Evolutionary conservation across 2,329 filamentous ascomycete species (phyloP), one percentile per base, ranked within the genome.

Genomic region (Orbilia blumenaviensis): DNA sequence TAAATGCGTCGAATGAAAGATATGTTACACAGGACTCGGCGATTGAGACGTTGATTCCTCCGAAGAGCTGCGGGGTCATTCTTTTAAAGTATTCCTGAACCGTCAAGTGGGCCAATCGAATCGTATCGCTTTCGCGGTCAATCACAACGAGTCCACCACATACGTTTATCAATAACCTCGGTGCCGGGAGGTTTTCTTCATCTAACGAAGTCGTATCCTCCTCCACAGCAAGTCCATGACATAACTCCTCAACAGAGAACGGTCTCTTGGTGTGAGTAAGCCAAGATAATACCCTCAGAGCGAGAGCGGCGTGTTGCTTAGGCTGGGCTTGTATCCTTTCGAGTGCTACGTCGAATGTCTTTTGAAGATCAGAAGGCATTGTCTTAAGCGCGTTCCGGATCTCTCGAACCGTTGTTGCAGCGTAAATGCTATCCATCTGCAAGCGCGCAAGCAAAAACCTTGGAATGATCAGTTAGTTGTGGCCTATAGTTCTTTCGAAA

Each of bases 301-400:
- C 67, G 12, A 73, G 67, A 4, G 67, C 60, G 18, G 66, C 66
- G 25, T 71, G 66, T n/a, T 71, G 66, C 18, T 63, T 71, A 9
- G 66, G 34, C 36, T 71, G 66, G 16, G 66, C 66, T 23, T 36
- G 44, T 29, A 71, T 23, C 38, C 66, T 52, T 58, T 71, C 66
- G 12, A 71, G 10, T 12, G 66, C 66, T 46, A 62, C 32, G 16
- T 71, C 66, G 29, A 71, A 71, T 25, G 66, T 71, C 44, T 56
- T 71, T 23, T 54, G 66, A 32, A 71, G 66, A 71, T 71, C 66
- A 9, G 66, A 71, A 12, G 66, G 66, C 66, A 71, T 71, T 2
- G 46, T 63, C 23, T 71, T 71, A n/a, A 71, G 66, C 6, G 66
- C 66, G n/a, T 71, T 36, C 6, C 66, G 66, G 9, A 71, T 71